These are phyloP conservation scores for Malassezia japonica DNA, from an alignment of 1,284 basidiomycete genomes.

Conservation along the genomic window DNA sequence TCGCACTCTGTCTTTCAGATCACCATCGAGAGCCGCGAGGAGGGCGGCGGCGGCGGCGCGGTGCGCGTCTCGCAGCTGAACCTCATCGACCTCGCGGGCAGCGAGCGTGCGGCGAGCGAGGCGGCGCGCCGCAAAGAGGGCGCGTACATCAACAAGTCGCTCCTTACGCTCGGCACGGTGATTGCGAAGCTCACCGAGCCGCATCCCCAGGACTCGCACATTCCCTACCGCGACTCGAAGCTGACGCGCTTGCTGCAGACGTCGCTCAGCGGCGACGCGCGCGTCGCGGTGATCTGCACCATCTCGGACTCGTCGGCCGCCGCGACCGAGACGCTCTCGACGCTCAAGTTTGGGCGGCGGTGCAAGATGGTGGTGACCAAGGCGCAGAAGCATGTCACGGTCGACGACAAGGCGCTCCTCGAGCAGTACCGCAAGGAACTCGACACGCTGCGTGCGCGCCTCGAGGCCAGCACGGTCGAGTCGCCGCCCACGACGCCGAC, in stretches of 20 bases:
- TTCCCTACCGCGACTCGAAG: conserved; percentile 56
- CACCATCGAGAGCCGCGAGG: conserved; percentile 44
- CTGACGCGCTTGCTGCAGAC: conserved; percentile 54
- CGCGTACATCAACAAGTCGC: conserved; percentile 45
- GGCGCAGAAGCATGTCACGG: conserved; percentile 53
- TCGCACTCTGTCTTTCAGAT: conserved; percentile 67
- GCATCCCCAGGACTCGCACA: conserved; percentile 38
- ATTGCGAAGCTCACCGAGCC: conserved; percentile 55
- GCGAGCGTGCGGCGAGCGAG: conserved; percentile 54
- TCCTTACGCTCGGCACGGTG: conserved; percentile 54
- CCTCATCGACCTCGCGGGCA: conserved; percentile 56
- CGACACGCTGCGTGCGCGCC: conserved; percentile 28
- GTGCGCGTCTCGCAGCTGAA: conserved; percentile 50
- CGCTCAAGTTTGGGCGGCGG: conserved; percentile 55
- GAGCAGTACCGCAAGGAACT: conserved; percentile 40
- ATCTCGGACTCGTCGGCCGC: conserved; percentile 51
- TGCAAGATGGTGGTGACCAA: conserved; percentile 56
- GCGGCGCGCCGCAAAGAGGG: conserved; percentile 54
- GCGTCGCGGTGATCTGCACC: conserved; percentile 55
- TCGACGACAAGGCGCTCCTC: conserved; percentile 45
- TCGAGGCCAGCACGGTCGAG: conserved; percentile 8
- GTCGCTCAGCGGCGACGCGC: conserved; percentile 54
- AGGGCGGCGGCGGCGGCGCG: neutral
- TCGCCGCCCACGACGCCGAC: neutral
- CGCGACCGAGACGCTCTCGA: conserved; percentile 54